A percentile compares a stretch with the other conserved stretches of the same genome.
These are phyloP conservation scores for Neoboletus brunneissimus DNA, from an alignment of 768 basidiomycete genomes.

Conservation along the genomic window DNA sequence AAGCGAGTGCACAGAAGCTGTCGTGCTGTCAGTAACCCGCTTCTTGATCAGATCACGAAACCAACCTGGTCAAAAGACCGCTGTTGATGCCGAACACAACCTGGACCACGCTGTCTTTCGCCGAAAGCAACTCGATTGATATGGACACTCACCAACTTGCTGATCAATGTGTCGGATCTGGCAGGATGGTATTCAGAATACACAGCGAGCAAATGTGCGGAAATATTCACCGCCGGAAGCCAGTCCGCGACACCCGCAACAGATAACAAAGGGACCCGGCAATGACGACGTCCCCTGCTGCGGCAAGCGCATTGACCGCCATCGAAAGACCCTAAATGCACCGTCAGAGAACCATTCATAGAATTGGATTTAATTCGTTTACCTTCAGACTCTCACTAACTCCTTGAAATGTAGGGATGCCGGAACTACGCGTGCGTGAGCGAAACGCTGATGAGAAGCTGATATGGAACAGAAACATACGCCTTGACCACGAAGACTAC, in stretches of 20 bases:
- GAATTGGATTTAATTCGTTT: neutral
- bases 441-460: neutral
- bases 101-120: constrained; percentile 11
- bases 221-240: neutral
- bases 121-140: neutral
- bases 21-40: neutral
- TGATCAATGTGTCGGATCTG: neutral
- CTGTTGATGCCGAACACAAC: constrained; percentile 51
- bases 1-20: constrained; percentile 51
- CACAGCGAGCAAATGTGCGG: neutral
- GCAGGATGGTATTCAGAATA: neutral
- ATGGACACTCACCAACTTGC: neutral
- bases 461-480: neutral
- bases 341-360: neutral
- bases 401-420: neutral
- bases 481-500: neutral
- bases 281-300: neutral
- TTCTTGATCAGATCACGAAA: neutral
- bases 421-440: neutral
- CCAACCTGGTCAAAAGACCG: constrained; percentile 27
- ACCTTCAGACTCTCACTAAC: neutral
- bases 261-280: neutral
- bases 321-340: neutral
- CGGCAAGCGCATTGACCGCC: neutral
- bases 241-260: neutral